phyloP scores from a whole-genome alignment of 345 rosid genomes.

The Kandelia obovata region DNA sequence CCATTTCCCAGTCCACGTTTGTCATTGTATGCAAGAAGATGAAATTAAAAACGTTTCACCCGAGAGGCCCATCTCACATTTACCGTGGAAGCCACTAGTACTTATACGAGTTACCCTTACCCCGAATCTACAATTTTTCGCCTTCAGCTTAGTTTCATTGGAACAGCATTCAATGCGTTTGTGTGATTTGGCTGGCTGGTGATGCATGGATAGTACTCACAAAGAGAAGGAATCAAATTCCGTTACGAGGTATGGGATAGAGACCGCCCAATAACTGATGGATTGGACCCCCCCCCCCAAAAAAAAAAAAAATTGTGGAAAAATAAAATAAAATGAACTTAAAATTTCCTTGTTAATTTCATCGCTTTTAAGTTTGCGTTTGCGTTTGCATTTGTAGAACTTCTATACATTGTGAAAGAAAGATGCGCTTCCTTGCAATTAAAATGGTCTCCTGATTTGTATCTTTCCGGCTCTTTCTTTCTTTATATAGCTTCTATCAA shows the following conservation, averaged over 20 bases:
- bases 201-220: not conserved
- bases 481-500: not conserved
- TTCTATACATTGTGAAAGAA: not conserved
- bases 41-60: too few species aligned
- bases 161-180: too few species aligned
- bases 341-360: not conserved
- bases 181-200: too few species aligned
- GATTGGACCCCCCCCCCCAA: too few species aligned
- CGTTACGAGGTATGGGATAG: constrained; percentile 1
- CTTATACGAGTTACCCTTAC: too few species aligned
- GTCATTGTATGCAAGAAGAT: too few species aligned
- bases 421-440: not conserved
- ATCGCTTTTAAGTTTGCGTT: not conserved
- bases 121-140: too few species aligned
- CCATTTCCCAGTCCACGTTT: too few species aligned
- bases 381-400: not conserved
- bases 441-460: not conserved
- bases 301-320: too few species aligned
- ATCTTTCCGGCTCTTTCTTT: not conserved
- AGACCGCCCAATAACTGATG: not conserved
- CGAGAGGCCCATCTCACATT: too few species aligned
- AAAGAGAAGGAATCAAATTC: constrained; percentile 12
- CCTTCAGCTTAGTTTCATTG: too few species aligned
- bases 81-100: too few species aligned
- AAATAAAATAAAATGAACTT: not conserved